Percentiles rank a stretch among this genome's conserved stretches.
Conservation (phyloP, 305 asterid species). For the Ilex paraguariensis region DNA sequence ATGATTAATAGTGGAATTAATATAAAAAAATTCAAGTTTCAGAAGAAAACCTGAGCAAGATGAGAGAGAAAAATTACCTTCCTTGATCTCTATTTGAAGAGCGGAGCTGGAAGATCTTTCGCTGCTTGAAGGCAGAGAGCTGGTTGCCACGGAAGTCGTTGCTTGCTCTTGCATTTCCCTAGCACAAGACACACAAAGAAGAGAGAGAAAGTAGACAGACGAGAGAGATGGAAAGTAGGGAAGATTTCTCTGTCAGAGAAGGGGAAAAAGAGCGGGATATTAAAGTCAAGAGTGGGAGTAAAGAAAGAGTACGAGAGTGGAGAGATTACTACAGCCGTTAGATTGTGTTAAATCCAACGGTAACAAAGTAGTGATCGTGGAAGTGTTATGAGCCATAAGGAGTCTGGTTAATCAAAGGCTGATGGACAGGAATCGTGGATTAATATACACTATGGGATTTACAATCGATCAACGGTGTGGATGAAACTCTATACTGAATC, state of each 20-base stretch:
- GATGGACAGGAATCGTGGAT: constrained; percentile 46
- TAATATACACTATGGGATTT: constrained; percentile 20
- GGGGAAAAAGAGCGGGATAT: constrained; percentile 58
- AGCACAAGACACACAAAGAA: background rate
- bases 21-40: background rate
- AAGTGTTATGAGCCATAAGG: constrained; percentile 59
- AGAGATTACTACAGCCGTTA: constrained; percentile 34
- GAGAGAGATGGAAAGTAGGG: constrained; percentile 10
- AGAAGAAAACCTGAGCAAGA: background rate
- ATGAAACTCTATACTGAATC: too few relatives aligned
- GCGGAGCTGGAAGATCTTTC: constrained; percentile 99
- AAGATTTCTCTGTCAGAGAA: constrained; percentile 26
- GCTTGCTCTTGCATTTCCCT: constrained; percentile 87
- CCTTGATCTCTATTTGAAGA: constrained; percentile 66
- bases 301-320: constrained; percentile 8
- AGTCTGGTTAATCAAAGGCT: constrained; percentile 66
- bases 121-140: constrained; percentile 87
- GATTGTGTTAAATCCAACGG: constrained; percentile 50
- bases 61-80: constrained; percentile 34
- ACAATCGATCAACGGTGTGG: constrained; percentile 2
- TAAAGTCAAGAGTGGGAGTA: constrained; percentile 14
- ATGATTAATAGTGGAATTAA: background rate
- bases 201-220: constrained; percentile 5
- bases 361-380: constrained; percentile 39
- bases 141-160: constrained; percentile 18